phyloP scores from a whole-genome alignment of 345 rosid species.

The Salix caprea region DNA sequence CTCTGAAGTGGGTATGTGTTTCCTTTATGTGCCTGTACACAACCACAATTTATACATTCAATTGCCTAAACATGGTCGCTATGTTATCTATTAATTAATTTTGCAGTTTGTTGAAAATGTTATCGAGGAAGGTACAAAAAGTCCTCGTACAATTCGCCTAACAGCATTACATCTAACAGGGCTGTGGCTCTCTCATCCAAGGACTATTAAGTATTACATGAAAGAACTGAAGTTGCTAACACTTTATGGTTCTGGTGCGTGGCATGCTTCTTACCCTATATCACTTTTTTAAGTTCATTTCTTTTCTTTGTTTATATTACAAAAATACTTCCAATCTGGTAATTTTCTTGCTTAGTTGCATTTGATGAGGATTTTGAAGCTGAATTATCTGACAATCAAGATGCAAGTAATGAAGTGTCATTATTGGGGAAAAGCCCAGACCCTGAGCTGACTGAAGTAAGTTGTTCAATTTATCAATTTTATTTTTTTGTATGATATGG shows the following conservation, averaged over 20 bases:
- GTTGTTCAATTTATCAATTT: slow-evolving; percentile 23
- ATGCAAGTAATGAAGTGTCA: slow-evolving; percentile 80
- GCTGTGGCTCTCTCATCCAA: slow-evolving; percentile 72
- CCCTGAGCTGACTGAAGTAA: slow-evolving; percentile 80
- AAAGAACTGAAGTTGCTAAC: slow-evolving; percentile 83
- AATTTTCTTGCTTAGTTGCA: slow-evolving; percentile 50
- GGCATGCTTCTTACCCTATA: slow-evolving; percentile 6
- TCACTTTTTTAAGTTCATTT: neutral
- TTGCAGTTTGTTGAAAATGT: slow-evolving; percentile 76
- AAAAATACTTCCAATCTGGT: neutral
- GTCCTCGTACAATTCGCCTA: slow-evolving; percentile 97
- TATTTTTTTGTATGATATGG: neutral
- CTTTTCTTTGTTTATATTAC: neutral
- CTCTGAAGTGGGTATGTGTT: slow-evolving; percentile 79
- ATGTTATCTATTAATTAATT: neutral
- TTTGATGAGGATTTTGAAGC: slow-evolving; percentile 99
- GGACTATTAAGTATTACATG: slow-evolving; percentile 61
- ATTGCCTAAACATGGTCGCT: neutral
- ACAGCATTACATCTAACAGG: slow-evolving; percentile 91
- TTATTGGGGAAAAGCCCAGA: slow-evolving; percentile 60
- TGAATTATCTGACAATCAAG: slow-evolving; percentile 71
- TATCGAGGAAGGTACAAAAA: slow-evolving; percentile 84
- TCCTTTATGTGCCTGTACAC: slow-evolving; percentile 3
- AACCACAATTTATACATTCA: neutral
- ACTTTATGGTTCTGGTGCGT: slow-evolving; percentile 87